Evolutionary conservation across 2,329 filamentous ascomycete species (phyloP), one percentile per base, ranked within the genome.

Genomic region (Neurospora sp.): DNA sequence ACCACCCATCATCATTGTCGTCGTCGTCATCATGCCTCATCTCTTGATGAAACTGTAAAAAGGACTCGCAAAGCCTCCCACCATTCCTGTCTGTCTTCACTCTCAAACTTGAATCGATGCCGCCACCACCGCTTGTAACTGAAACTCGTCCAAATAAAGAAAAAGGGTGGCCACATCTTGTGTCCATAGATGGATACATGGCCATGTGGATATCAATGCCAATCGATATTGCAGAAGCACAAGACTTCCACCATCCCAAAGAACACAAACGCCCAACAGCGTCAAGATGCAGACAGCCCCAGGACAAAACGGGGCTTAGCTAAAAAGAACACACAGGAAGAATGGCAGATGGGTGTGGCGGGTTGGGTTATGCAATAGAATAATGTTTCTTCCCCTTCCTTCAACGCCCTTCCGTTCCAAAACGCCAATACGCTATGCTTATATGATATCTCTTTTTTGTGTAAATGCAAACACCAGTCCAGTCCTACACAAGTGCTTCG

Each of bases 381-480:
- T 33, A 10, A 36, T 62, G 13, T 62, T 62, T 36, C 52, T 62
- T 28, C 52, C 52, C 23, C 52, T 62, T 62, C 52, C 15, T 62
- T 62, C 52, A 58, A 67, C 40, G 58, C 42, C 67, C 15, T n/a
- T 33, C 62, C 42, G 46, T 68, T 66, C 62, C 19, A 66, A 66
- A 73, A 76, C 75, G 73, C 76, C 75, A 36, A 67, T 73, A 71
- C 71, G 71, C 72, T 72, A 72, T 72, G 71, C 71, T 71, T 68
- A 71, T 67, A 46, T 68, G 70, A 71, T 70, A 69, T 72, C 69
- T 67, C n/a, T 62, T 62, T 62, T 62, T 33, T 33, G 23, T 62
- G 52, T 19, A 71, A 72, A 69, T 46, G 39, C 52, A 70, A 73
- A 68, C 33, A 62, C 28, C 62, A 68, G 19, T 15, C 28, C 46